Evolutionary conservation across 192 early-diverging fungal genomes (phyloP).

Genomic region (Allomyces arbusculus): DNA sequence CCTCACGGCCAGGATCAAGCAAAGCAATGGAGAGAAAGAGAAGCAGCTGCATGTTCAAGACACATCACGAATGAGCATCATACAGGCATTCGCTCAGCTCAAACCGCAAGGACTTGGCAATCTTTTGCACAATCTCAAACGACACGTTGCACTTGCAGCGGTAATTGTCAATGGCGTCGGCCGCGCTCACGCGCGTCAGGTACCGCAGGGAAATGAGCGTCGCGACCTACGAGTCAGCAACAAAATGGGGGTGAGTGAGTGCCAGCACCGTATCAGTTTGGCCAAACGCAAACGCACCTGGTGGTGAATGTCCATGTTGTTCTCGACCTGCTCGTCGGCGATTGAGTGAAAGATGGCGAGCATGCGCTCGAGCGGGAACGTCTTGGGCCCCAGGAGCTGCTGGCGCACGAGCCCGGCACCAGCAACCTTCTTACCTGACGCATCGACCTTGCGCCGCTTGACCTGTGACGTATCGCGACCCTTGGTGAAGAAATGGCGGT

Average conservation of each 20-base stretch:
- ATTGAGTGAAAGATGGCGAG: slow-evolving; percentile 90
- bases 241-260: background rate
- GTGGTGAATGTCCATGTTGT: slow-evolving; percentile 48
- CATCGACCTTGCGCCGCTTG: slow-evolving; percentile 5
- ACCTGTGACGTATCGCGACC: slow-evolving; percentile 11
- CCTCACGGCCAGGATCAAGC: too few species aligned
- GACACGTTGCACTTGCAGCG: slow-evolving; percentile 80
- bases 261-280: background rate
- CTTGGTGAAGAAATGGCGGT: slow-evolving; percentile 69
- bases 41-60: too few species aligned
- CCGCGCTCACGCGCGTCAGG: slow-evolving; percentile 42
- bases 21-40: too few species aligned
- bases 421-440: slow-evolving; percentile 5
- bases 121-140: slow-evolving; percentile 47
- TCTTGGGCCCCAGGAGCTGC: slow-evolving; percentile 74
- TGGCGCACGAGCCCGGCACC: slow-evolving; percentile 23
- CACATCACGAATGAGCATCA: slow-evolving; percentile 9
- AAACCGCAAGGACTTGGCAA: slow-evolving; percentile 62
- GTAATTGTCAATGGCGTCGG: slow-evolving; percentile 58
- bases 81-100: slow-evolving; percentile 66
- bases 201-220: slow-evolving; percentile 60
- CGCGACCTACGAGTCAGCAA: slow-evolving; percentile 43
- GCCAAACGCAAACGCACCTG: slow-evolving; percentile 15
- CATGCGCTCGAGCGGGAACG: slow-evolving; percentile 90
- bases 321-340: slow-evolving; percentile 45